These are phyloP conservation scores for Plantago lanceolata DNA, from an alignment of 305 asterid species.

Conservation along the genomic window DNA sequence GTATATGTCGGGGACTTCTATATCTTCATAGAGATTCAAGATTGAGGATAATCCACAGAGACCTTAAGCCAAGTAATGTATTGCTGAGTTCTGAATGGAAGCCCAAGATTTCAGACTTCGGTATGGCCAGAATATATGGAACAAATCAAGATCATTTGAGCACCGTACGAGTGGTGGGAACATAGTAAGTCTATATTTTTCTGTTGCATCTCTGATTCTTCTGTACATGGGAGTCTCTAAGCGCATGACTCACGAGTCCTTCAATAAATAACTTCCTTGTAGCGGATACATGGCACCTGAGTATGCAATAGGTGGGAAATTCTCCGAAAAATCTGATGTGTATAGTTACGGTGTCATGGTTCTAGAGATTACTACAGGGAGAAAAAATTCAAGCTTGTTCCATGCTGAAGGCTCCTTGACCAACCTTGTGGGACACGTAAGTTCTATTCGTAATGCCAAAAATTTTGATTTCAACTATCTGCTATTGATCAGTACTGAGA, in stretches of 20 bases:
- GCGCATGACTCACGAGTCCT: not conserved
- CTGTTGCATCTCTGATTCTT: too few relatives aligned
- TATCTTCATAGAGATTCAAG: constrained; percentile 60
- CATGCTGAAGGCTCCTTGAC: constrained; percentile 30
- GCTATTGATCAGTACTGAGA: not conserved
- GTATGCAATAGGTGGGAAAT: constrained; percentile 48
- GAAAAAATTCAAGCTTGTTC: constrained; percentile 33
- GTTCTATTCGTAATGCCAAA: constrained; percentile 11
- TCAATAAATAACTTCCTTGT: constrained; percentile 10
- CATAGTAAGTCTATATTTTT: constrained; percentile 38
- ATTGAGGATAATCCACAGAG: constrained; percentile 44
- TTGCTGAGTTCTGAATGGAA: constrained; percentile 39
- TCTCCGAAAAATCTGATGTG: constrained; percentile 47
- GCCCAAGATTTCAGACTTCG: constrained; percentile 59
- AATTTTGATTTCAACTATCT: not conserved
- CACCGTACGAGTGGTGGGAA: constrained; percentile 51
- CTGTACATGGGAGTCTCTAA: not conserved
- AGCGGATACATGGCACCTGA: constrained; percentile 60
- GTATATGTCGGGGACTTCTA: constrained; percentile 50
- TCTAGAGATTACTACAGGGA: constrained; percentile 40
- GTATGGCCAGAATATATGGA: constrained; percentile 50
- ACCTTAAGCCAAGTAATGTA: constrained; percentile 48
- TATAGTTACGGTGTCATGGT: constrained; percentile 51
- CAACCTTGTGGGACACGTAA: constrained; percentile 47
- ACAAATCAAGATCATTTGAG: constrained; percentile 43